Conservation (phyloP, 2,329 filamentous ascomycete species). For the Aspergillus phoenicis region DNA sequence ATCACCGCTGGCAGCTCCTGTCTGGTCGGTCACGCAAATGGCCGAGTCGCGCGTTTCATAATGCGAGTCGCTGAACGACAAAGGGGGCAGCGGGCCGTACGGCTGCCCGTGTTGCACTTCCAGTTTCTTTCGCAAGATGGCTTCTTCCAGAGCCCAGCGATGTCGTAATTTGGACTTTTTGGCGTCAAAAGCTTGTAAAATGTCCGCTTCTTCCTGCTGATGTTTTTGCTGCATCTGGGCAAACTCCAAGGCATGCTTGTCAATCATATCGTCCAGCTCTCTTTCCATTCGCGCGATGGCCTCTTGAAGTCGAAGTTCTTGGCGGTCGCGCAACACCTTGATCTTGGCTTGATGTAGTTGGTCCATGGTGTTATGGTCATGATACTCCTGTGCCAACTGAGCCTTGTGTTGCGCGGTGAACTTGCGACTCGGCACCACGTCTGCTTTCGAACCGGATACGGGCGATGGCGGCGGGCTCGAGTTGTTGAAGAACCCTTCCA, state of each 20-base stretch:
- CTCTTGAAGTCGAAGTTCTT: constrained; percentile 46
- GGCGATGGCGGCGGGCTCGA: constrained; percentile 40
- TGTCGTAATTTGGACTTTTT: constrained; percentile 39
- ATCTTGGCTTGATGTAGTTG: constrained; percentile 48
- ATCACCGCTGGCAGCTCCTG: constrained; percentile 16
- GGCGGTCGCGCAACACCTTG: constrained; percentile 51
- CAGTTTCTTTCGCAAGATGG: constrained; percentile 43
- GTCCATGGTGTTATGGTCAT: constrained; percentile 47
- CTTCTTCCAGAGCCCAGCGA: constrained; percentile 48
- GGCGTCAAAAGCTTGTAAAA: constrained; percentile 35
- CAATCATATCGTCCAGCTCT: constrained; percentile 40
- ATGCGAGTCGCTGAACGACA: constrained; percentile 35
- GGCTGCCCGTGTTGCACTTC: constrained; percentile 39
- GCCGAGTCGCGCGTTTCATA: constrained; percentile 34
- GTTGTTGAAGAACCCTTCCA: constrained; percentile 51
- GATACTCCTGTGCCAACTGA: constrained; percentile 49
- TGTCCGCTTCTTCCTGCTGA: constrained; percentile 34
- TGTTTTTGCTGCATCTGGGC: constrained; percentile 39
- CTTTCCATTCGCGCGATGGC: constrained; percentile 42
- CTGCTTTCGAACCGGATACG: constrained; percentile 23
- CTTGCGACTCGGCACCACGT: constrained; percentile 33
- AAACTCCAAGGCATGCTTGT: constrained; percentile 36
- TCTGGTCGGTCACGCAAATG: constrained; percentile 28
- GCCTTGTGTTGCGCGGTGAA: constrained; percentile 47
- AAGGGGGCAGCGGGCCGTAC: constrained; percentile 43